A percentile compares a stretch with the other conserved stretches of the same genome.
phyloP scores from a whole-genome alignment of 225 moss, liverwort and hornwort genomes.

The Straminergon stramineum region DNA sequence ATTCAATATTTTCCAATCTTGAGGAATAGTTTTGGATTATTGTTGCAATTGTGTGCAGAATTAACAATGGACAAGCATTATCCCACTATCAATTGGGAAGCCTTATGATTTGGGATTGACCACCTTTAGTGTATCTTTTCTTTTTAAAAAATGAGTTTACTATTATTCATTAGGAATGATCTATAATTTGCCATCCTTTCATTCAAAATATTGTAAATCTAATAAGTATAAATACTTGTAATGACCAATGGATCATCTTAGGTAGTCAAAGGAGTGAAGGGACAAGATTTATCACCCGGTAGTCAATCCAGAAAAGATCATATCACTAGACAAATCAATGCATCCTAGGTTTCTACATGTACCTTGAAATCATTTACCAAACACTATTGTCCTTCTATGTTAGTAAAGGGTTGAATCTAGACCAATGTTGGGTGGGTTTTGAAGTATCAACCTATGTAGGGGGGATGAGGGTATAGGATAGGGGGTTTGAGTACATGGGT shows the following conservation, averaged over 20 bases:
- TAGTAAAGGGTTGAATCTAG: accelerated
- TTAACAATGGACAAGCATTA: neutral
- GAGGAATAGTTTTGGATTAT: neutral
- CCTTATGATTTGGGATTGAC: neutral
- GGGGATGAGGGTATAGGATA: accelerated
- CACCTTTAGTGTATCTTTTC: accelerated
- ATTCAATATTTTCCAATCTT: neutral
- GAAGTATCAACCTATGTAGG: neutral
- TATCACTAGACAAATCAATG: accelerated
- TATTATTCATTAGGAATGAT: neutral
- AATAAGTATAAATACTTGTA: neutral
- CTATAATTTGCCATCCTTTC: neutral
- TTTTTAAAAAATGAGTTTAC: neutral
- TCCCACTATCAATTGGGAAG: accelerated
- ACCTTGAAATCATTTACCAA: accelerated
- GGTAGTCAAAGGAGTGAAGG: neutral
- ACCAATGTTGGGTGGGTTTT: accelerated
- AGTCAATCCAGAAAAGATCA: neutral
- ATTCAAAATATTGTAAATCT: neutral
- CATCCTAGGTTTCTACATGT: neutral
- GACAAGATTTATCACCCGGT: neutral
- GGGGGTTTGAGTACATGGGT: accelerated
- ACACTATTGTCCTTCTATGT: accelerated
- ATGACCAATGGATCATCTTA: neutral
- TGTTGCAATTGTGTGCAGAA: accelerated